Percentiles rank a stretch among this genome's conserved stretches.
These are phyloP conservation scores for Berberis thunbergii DNA, from an alignment of 164 flowering plant genomes.

Conservation along the genomic window DNA sequence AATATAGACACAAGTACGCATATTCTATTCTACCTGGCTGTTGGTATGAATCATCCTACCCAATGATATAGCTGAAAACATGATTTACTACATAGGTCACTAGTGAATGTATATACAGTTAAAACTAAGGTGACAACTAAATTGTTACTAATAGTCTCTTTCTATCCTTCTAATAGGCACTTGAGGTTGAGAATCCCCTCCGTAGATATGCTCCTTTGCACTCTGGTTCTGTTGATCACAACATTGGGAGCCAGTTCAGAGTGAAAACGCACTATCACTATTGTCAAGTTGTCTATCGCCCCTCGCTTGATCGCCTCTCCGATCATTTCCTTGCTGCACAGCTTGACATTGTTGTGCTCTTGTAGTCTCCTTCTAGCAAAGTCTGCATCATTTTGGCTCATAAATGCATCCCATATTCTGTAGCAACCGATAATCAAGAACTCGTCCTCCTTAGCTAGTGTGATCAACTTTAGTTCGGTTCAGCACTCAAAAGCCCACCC, in stretches of 20 bases:
- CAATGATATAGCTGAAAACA: too few relatives aligned
- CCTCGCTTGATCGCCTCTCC: slow-evolving; percentile 76
- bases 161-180: slow-evolving; percentile 35
- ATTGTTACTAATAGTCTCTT: too few relatives aligned
- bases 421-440: slow-evolving; percentile 82
- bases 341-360: slow-evolving; percentile 65
- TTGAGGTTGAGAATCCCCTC: slow-evolving; percentile 70
- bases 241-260: slow-evolving; percentile 48
- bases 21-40: too few relatives aligned
- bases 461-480: slow-evolving; percentile 74
- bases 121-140: too few relatives aligned
- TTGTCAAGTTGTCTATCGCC: slow-evolving; percentile 65
- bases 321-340: slow-evolving; percentile 74
- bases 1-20: too few relatives aligned
- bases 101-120: background rate
- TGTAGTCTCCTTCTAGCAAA: slow-evolving; percentile 69
- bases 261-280: slow-evolving; percentile 75
- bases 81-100: background rate
- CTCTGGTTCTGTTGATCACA: slow-evolving; percentile 29
- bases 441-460: slow-evolving; percentile 73
- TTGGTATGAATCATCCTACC: too few relatives aligned
- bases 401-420: slow-evolving; percentile 92
- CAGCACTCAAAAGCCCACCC: slow-evolving; percentile 74
- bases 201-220: slow-evolving; percentile 69
- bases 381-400: slow-evolving; percentile 71